Conservation (phyloP, 805 yeast genomes). For the Candida nitratophila region DNA sequence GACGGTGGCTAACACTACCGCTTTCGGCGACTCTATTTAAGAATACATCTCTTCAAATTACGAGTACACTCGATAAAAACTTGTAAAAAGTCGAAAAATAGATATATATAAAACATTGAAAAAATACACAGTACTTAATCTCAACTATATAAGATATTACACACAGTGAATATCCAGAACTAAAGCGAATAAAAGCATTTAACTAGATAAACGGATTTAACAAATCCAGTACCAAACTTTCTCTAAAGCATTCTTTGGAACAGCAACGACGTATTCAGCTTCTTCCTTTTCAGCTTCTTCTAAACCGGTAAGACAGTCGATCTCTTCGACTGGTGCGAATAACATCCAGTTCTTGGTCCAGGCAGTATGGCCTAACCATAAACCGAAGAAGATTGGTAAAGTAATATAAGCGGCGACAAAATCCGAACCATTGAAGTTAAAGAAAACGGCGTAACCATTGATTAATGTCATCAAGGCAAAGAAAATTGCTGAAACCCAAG, state of each 20-base stretch:
- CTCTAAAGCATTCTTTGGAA: constrained; percentile 34
- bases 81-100: too few relatives aligned
- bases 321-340: constrained; percentile 46
- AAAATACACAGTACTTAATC: too few relatives aligned
- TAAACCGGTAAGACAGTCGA: constrained; percentile 59
- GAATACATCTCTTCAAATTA: too few relatives aligned
- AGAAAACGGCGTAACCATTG: constrained; percentile 59
- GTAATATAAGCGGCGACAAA: constrained; percentile 66
- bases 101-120: too few relatives aligned
- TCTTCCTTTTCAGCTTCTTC: constrained; percentile 52
- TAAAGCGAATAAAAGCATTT: background rate
- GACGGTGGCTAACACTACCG: too few relatives aligned
- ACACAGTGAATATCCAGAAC: too few relatives aligned
- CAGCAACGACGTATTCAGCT: constrained; percentile 22
- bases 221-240: constrained; percentile 47
- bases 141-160: too few relatives aligned
- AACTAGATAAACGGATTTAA: constrained; percentile 7
- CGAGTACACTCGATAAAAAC: too few relatives aligned
- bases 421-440: constrained; percentile 38
- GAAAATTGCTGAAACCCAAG: constrained; percentile 38
- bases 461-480: constrained; percentile 43
- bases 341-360: constrained; percentile 38
- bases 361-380: constrained; percentile 52
- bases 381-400: constrained; percentile 42
- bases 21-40: too few relatives aligned